Evolutionary conservation across 768 basidiomycete genomes (phyloP).

Genomic region (Macrocybe gigantea): DNA sequence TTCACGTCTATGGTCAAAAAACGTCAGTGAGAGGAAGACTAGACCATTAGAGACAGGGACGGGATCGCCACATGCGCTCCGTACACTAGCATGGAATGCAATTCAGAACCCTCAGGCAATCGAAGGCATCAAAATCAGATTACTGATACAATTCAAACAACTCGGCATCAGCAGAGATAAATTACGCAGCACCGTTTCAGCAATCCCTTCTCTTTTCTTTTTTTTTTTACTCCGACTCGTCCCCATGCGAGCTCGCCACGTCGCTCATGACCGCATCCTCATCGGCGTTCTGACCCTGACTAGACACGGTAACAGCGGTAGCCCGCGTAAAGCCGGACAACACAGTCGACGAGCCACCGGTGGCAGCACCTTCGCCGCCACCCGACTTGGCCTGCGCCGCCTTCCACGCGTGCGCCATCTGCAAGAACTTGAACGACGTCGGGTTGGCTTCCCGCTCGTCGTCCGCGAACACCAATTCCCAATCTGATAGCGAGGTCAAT

Average conservation of each 20-base stretch:
- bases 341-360: constrained; percentile 24
- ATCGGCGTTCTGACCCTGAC: constrained; percentile 13
- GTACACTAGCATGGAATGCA: too few species aligned
- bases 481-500: constrained; percentile 47
- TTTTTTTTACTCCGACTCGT: constrained; percentile 13
- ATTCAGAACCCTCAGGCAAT: too few species aligned
- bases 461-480: constrained; percentile 94
- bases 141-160: too few species aligned
- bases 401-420: constrained; percentile 93
- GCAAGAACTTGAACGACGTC: constrained; percentile 90
- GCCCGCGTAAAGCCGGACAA: constrained; percentile 48
- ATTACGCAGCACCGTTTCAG: too few species aligned
- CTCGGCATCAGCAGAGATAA: too few species aligned
- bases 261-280: constrained; percentile 37
- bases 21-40: too few species aligned
- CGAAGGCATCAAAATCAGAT: too few species aligned
- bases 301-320: constrained; percentile 1
- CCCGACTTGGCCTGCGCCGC: constrained; percentile 39
- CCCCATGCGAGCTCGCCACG: constrained; percentile 51
- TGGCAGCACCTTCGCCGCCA: constrained; percentile 9
- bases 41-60: too few species aligned
- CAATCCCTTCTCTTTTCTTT: too few species aligned
- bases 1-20: too few species aligned
- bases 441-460: constrained; percentile 94
- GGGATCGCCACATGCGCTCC: too few species aligned